These are phyloP conservation scores for Leishmania braziliensis DNA, from an alignment of 208 protist genomes.

Conservation along the genomic window DNA sequence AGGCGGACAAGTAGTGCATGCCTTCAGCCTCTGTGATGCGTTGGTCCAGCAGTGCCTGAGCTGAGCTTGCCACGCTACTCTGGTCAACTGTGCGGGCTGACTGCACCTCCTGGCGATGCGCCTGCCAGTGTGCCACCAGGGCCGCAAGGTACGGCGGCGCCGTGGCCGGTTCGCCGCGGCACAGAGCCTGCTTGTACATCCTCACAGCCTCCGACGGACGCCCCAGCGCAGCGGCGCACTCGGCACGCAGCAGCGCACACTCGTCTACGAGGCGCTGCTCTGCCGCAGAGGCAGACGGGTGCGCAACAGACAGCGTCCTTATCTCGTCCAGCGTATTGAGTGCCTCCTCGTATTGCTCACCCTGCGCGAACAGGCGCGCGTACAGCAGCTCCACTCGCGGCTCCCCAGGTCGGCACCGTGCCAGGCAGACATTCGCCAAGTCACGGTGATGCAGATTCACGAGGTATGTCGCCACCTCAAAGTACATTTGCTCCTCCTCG, in stretches of 20 bases:
- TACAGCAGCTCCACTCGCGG: slow-evolving; percentile 66
- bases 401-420: slow-evolving; percentile 45
- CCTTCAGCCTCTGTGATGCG: slow-evolving; percentile 21
- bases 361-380: slow-evolving; percentile 74
- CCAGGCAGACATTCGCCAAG: slow-evolving; percentile 75
- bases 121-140: slow-evolving; percentile 28
- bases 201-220: slow-evolving; percentile 47
- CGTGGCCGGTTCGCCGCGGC: slow-evolving; percentile 14
- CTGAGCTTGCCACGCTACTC: background rate
- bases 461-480: slow-evolving; percentile 51
- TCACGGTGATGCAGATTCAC: slow-evolving; percentile 72
- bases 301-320: background rate
- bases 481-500: slow-evolving; percentile 36
- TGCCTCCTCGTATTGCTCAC: slow-evolving; percentile 71
- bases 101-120: background rate
- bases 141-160: slow-evolving; percentile 21
- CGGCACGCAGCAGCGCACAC: slow-evolving; percentile 60
- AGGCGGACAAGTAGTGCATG: slow-evolving; percentile 28
- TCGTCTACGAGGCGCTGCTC: slow-evolving; percentile 26
- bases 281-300: background rate
- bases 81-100: background rate
- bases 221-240: slow-evolving; percentile 62
- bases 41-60: background rate
- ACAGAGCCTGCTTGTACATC: slow-evolving; percentile 67
- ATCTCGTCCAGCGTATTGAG: slow-evolving; percentile 46